phyloP scores from a whole-genome alignment of 169 alveolate species.

The Plasmodium reichenowi region DNA sequence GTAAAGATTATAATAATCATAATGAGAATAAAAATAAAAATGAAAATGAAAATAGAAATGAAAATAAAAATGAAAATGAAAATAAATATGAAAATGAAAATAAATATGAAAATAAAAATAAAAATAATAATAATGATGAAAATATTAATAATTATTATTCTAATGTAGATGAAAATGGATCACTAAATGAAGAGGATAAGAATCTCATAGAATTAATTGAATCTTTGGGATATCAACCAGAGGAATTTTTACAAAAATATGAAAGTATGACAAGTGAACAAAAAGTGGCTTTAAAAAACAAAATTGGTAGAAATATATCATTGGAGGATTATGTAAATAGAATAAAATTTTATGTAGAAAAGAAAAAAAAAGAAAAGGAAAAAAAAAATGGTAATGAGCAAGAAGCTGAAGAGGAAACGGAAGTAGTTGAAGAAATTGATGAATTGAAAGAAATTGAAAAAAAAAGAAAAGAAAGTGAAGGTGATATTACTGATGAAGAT shows the following conservation, averaged over 20 bases:
- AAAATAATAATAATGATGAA: too few relatives aligned
- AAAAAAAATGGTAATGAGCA: neutral
- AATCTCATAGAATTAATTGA: constrained; percentile 20
- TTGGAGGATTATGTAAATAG: constrained; percentile 33
- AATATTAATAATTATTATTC: too few relatives aligned
- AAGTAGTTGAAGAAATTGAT: neutral
- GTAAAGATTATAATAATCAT: constrained; percentile 1
- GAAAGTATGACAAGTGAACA: constrained; percentile 47
- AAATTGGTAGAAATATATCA: constrained; percentile 43
- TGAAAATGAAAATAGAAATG: too few relatives aligned
- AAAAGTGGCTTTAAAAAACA: constrained; percentile 25
- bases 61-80: too few relatives aligned
- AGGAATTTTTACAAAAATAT: constrained; percentile 30
- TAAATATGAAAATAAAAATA: too few relatives aligned
- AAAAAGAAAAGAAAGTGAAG: neutral
- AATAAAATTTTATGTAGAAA: constrained; percentile 18
- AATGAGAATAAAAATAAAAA: too few relatives aligned
- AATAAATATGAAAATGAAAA: too few relatives aligned
- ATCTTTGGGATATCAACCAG: constrained; percentile 42
- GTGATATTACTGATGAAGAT: constrained; percentile 15
- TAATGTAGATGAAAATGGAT: constrained; percentile 4
- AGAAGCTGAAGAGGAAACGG: neutral
- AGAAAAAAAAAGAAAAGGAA: constrained; percentile 14
- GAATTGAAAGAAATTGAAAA: neutral
- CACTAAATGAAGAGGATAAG: constrained; percentile 1